A percentile compares a stretch with the other conserved stretches of the same genome.
Conservation (phyloP, 2,329 filamentous ascomycete species). For the Pseudodiploospora longispora region DNA sequence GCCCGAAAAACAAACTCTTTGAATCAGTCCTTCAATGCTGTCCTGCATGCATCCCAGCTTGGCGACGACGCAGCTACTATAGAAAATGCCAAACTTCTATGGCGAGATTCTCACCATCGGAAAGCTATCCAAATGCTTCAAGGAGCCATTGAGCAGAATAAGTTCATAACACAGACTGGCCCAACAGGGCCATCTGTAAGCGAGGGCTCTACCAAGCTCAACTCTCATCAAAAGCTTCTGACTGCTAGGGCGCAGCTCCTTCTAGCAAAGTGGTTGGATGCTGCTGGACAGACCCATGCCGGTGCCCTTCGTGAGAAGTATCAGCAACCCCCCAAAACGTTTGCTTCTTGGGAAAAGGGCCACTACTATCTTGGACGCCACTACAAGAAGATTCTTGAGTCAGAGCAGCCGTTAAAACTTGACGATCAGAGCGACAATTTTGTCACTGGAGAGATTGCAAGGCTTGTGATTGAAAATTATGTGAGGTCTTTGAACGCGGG, state of each 20-base stretch:
- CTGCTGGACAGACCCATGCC: conserved; percentile 85
- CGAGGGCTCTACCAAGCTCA: conserved; percentile 27
- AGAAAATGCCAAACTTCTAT: conserved; percentile 86
- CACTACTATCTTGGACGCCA: conserved; percentile 96
- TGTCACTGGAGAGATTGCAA: conserved; percentile 73
- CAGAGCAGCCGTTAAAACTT: conserved; percentile 68
- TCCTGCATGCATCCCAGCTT: conserved; percentile 77
- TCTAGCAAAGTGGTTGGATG: conserved; percentile 93
- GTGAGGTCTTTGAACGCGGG: conserved; percentile 78
- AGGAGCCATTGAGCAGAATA: conserved; percentile 72
- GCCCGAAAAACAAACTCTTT: conserved; percentile 78
- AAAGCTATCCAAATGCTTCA: conserved; percentile 92
- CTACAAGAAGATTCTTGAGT: conserved; percentile 92
- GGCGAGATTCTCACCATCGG: conserved; percentile 86
- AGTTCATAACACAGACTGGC: conserved; percentile 51
- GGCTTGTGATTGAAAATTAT: conserved; percentile 90
- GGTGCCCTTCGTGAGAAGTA: conserved; percentile 74
- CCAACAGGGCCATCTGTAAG: conserved; percentile 25
- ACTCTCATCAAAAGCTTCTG: conserved; percentile 49
- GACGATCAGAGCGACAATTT: conserved; percentile 71
- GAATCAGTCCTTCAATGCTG: conserved; percentile 86
- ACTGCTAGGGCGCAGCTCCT: conserved; percentile 77
- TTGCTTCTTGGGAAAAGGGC: conserved; percentile 81
- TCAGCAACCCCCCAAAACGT: conserved; percentile 65
- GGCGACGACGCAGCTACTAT: conserved; percentile 84